These are phyloP conservation scores for Scheffersomyces stambukii DNA, from an alignment of 1,139 yeast species.

Conservation along the genomic window DNA sequence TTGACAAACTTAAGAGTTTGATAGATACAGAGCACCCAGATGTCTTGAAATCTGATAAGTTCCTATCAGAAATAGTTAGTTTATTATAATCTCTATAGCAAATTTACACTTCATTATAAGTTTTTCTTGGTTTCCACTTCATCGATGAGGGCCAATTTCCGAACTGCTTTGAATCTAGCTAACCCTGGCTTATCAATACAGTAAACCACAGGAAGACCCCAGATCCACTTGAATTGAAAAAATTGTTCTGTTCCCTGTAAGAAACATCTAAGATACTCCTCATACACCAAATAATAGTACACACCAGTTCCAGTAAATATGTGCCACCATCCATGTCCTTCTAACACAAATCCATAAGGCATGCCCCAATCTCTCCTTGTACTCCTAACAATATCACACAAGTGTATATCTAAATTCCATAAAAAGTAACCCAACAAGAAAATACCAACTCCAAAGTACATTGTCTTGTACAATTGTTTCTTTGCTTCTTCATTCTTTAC, in stretches of 20 bases:
- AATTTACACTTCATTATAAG: not conserved
- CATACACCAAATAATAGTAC: constrained; percentile 56
- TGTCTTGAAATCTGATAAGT: constrained; percentile 28
- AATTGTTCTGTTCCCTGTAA: constrained; percentile 49
- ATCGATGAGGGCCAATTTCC: constrained; percentile 16
- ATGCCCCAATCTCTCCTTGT: constrained; percentile 68
- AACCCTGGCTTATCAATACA: constrained; percentile 32
- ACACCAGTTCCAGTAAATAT: constrained; percentile 75
- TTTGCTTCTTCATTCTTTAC: constrained; percentile 48
- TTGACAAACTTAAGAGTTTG: constrained; percentile 38
- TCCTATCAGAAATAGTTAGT: constrained; percentile 38
- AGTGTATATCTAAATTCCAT: constrained; percentile 84
- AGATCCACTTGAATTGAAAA: constrained; percentile 50
- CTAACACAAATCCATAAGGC: constrained; percentile 84
- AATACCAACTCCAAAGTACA: constrained; percentile 57
- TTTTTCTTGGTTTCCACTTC: constrained; percentile 11
- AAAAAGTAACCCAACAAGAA: constrained; percentile 71
- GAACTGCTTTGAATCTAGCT: constrained; percentile 16
- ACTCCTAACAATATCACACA: constrained; percentile 61
- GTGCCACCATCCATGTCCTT: constrained; percentile 99
- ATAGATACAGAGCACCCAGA: constrained; percentile 29
- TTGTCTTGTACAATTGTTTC: constrained; percentile 46
- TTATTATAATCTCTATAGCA: constrained; percentile 21
- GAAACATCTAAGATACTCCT: constrained; percentile 65
- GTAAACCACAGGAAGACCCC: constrained; percentile 32